phyloP scores from a whole-genome alignment of 345 rosid species.

The Pistacia vera region DNA sequence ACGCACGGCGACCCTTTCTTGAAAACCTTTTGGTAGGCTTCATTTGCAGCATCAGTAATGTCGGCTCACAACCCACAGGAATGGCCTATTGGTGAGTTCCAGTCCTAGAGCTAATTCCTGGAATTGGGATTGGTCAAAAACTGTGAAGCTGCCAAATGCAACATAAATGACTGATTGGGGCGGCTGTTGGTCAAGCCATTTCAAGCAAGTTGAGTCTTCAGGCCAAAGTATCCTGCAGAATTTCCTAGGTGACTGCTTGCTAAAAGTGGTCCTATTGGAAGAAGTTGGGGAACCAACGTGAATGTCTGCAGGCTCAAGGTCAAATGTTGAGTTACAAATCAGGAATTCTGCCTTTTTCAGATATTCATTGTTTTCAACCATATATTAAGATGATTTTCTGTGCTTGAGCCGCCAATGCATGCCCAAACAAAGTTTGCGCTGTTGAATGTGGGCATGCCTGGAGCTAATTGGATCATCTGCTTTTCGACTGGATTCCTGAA shows the following conservation, averaged over 20 bases:
- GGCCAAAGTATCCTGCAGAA: slow-evolving; percentile 34
- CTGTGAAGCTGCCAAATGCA: slow-evolving; percentile 46
- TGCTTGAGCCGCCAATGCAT: not conserved
- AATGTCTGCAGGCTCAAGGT: slow-evolving; percentile 40
- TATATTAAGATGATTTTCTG: not conserved
- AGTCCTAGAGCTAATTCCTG: slow-evolving; percentile 44
- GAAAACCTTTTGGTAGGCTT: slow-evolving; percentile 20
- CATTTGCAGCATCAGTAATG: slow-evolving; percentile 12
- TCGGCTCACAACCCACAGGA: slow-evolving; percentile 24
- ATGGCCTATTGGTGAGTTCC: slow-evolving; percentile 22
- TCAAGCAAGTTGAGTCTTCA: slow-evolving; percentile 35
- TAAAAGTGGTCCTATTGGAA: slow-evolving; percentile 40
- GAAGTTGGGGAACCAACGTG: slow-evolving; percentile 11
- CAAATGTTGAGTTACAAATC: slow-evolving; percentile 34
- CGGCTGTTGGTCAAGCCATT: slow-evolving; percentile 37
- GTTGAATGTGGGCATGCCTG: slow-evolving; percentile 5
- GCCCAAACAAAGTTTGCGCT: slow-evolving; percentile 11
- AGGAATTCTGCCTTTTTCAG: not conserved
- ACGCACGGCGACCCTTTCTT: not conserved
- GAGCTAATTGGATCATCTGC: slow-evolving; percentile 12
- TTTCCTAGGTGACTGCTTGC: slow-evolving; percentile 14
- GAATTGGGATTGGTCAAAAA: slow-evolving; percentile 25
- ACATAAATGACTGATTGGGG: slow-evolving; percentile 39
- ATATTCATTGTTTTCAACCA: not conserved
- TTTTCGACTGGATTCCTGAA: slow-evolving; percentile 9